Conservation (phyloP, 805 yeast species). For the Scheffersomyces amazonensis region DNA sequence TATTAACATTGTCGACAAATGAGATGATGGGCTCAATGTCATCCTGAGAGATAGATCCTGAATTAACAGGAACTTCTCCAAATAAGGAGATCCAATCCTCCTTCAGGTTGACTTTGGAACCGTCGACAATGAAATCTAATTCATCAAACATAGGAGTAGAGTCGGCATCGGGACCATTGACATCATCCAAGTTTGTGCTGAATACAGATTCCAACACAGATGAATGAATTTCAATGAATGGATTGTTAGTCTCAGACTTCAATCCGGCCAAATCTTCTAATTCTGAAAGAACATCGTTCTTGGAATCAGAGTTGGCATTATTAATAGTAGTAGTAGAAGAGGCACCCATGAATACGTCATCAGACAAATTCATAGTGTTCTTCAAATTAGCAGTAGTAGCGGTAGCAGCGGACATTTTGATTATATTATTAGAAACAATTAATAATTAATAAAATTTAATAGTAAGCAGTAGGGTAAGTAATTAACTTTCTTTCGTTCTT, state of each 20-base stretch:
- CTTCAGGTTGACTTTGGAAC: slow-evolving; percentile 34
- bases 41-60: slow-evolving; percentile 5
- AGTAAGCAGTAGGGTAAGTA: no score
- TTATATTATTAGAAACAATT: no score
- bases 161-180: slow-evolving; percentile 22
- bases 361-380: not conserved
- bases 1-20: slow-evolving; percentile 4
- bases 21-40: slow-evolving; percentile 9
- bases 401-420: not conserved
- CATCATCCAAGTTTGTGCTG: slow-evolving; percentile 31
- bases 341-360: no score
- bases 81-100: slow-evolving; percentile 67
- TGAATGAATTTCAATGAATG: slow-evolving; percentile 35
- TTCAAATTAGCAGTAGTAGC: not conserved
- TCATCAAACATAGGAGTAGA: slow-evolving; percentile 64
- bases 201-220: slow-evolving; percentile 53
- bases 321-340: not conserved
- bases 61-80: slow-evolving; percentile 9
- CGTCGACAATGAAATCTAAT: slow-evolving; percentile 40
- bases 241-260: not conserved
- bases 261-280: no score
- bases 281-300: no score
- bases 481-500: no score
- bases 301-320: not conserved
- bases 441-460: no score